These are phyloP conservation scores for Letharia columbiana DNA, from an alignment of 495 filamentous ascomycete genomes.

Conservation along the genomic window DNA sequence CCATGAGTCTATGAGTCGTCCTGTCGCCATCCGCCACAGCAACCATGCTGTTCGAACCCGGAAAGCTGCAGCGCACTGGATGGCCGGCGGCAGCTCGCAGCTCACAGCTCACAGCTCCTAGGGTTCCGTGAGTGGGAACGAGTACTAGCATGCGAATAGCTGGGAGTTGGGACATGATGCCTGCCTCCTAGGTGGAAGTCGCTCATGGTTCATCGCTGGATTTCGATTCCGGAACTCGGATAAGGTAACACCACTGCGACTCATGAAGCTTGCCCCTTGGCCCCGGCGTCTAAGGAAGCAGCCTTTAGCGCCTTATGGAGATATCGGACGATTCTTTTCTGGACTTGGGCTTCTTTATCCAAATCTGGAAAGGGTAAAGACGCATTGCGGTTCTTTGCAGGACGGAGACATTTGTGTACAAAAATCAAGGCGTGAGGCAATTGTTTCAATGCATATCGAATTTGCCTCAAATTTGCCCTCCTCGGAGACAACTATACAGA, in stretches of 20 bases:
- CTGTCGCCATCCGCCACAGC: not conserved
- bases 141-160: not conserved
- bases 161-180: not conserved
- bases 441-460: not conserved
- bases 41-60: not conserved
- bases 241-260: not conserved
- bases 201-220: not conserved
- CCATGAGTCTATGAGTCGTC: not conserved
- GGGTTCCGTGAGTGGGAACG: not conserved
- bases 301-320: not conserved
- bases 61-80: not conserved
- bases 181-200: too few species aligned
- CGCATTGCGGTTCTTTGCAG: not conserved
- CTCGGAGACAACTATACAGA: too few species aligned
- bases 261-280: not conserved
- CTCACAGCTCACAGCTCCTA: not conserved
- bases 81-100: not conserved
- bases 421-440: not conserved
- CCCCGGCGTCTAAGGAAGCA: too few species aligned
- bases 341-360: not conserved
- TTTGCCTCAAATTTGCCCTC: not conserved
- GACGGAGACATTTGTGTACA: not conserved
- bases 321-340: not conserved
- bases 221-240: not conserved
- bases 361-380: not conserved